Evolutionary conservation across 768 basidiomycete species (phyloP).

Genomic region (Russula abietina): DNA sequence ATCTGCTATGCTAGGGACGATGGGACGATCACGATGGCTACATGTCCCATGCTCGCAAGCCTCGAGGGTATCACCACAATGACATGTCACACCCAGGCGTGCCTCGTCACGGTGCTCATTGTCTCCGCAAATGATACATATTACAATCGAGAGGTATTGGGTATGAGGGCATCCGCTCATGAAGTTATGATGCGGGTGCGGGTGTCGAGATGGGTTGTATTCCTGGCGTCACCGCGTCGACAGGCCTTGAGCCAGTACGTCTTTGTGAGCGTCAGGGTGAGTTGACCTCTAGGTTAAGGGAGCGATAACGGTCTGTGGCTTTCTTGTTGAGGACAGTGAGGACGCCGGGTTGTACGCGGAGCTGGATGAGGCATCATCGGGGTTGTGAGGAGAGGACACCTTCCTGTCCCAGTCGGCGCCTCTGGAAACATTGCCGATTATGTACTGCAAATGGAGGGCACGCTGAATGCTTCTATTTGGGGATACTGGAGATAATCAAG

Average conservation of each 20-base stretch:
- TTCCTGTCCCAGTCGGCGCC: conserved; percentile 81
- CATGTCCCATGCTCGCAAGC: conserved; percentile 16
- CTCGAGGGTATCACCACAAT: conserved; percentile 21
- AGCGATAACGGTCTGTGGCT: conserved; percentile 78
- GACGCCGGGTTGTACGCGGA: conserved; percentile 79
- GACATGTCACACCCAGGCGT: conserved; percentile 17
- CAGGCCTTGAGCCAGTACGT: conserved; percentile 73
- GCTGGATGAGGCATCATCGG: conserved; percentile 68
- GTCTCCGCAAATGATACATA: too few relatives aligned
- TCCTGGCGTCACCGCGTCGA: conserved; percentile 83
- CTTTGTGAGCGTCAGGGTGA: conserved; percentile 78
- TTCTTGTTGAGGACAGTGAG: conserved; percentile 73
- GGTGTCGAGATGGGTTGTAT: too few relatives aligned
- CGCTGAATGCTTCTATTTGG: too few relatives aligned
- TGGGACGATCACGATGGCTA: conserved; percentile 25
- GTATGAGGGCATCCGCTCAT: too few relatives aligned
- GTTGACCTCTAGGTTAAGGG: conserved; percentile 71
- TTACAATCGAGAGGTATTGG: too few relatives aligned
- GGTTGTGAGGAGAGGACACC: conserved; percentile 67
- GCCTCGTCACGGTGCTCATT: conserved; percentile 21
- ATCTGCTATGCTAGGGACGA: conserved; percentile 26
- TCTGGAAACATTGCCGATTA: conserved; percentile 76
- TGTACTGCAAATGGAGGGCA: too few relatives aligned
- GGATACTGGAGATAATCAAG: too few relatives aligned
- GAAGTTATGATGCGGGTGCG: too few relatives aligned